Conservation (phyloP, 2,329 filamentous ascomycete genomes). For the Cladosporium colombiae region DNA sequence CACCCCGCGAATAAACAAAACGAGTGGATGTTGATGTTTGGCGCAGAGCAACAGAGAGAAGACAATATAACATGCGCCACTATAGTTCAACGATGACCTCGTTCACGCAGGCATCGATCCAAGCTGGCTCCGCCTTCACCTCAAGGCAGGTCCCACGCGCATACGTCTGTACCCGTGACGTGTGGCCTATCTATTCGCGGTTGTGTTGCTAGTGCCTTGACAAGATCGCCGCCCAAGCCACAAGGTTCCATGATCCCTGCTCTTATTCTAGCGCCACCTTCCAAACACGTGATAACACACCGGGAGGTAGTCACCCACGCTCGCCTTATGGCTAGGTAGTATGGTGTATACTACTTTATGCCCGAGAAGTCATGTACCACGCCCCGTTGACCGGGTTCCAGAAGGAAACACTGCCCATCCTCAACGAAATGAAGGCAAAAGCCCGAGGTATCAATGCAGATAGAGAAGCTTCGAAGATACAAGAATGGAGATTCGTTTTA, state of each 20-base stretch:
- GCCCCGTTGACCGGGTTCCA: too few species aligned
- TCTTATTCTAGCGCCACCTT: neutral
- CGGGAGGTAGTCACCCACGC: too few species aligned
- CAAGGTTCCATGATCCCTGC: neutral
- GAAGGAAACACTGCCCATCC: too few species aligned
- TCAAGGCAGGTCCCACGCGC: slow-evolving; percentile 6
- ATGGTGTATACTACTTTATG: neutral
- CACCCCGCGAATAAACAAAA: slow-evolving; percentile 4
- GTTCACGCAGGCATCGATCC: neutral
- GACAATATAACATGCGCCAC: neutral
- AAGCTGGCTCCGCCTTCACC: neutral
- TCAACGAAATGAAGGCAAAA: too few species aligned
- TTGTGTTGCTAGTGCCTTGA: neutral
- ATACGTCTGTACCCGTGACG: slow-evolving; percentile 11
- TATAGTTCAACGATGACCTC: neutral
- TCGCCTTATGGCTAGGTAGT: neutral
- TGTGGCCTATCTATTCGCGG: neutral
- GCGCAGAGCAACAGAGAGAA: neutral
- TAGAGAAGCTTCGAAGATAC: too few species aligned
- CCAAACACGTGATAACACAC: neutral
- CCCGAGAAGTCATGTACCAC: neutral
- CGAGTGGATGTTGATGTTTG: slow-evolving; percentile 4
- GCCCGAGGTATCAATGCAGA: neutral
- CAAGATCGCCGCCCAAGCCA: slow-evolving; percentile 5
- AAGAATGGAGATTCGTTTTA: slow-evolving; percentile 4